Evolutionary conservation across 1,284 basidiomycete genomes (phyloP).

Genomic region (Vanrija humicola): DNA sequence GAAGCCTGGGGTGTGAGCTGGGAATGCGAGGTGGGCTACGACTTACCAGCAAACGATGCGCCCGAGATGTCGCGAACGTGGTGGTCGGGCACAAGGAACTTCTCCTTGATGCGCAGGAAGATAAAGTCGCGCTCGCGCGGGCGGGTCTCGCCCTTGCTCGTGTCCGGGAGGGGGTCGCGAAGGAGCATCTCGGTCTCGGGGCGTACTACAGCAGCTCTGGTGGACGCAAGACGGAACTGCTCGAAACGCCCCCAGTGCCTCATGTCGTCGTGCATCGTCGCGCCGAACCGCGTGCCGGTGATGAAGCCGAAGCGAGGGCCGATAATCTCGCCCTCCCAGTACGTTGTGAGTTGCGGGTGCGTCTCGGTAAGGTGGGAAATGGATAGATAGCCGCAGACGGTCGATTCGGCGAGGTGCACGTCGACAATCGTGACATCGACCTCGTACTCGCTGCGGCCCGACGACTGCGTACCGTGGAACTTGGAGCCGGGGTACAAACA

Average conservation of each 20-base stretch:
- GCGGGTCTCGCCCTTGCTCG: slow-evolving; percentile 23
- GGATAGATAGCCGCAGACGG: slow-evolving; percentile 79
- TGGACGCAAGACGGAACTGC: slow-evolving; percentile 69
- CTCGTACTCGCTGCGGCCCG: slow-evolving; percentile 76
- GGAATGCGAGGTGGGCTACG: neutral
- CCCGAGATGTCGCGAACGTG: slow-evolving; percentile 90
- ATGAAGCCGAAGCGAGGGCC: slow-evolving; percentile 77
- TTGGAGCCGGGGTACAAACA: slow-evolving; percentile 74
- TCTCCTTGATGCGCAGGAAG: slow-evolving; percentile 97
- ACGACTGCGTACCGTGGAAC: slow-evolving; percentile 76
- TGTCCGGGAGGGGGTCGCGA: slow-evolving; percentile 51
- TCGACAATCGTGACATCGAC: slow-evolving; percentile 77
- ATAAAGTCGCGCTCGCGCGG: slow-evolving; percentile 50
- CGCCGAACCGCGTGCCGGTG: slow-evolving; percentile 73
- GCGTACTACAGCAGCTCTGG: slow-evolving; percentile 58
- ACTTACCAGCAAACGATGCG: slow-evolving; percentile 86
- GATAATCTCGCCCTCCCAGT: slow-evolving; percentile 91
- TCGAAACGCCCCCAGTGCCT: slow-evolving; percentile 88
- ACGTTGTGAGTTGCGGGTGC: slow-evolving; percentile 85
- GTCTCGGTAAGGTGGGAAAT: slow-evolving; percentile 85
- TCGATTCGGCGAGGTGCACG: slow-evolving; percentile 73
- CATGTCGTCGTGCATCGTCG: slow-evolving; percentile 80
- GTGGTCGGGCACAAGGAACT: slow-evolving; percentile 90
- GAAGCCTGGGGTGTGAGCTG: slow-evolving; percentile 57
- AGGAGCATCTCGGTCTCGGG: slow-evolving; percentile 63